A percentile compares a stretch with the other conserved stretches of the same genome.
These are phyloP conservation scores for Eucalyptus erythrocorys DNA, from an alignment of 345 rosid genomes.

Conservation along the genomic window DNA sequence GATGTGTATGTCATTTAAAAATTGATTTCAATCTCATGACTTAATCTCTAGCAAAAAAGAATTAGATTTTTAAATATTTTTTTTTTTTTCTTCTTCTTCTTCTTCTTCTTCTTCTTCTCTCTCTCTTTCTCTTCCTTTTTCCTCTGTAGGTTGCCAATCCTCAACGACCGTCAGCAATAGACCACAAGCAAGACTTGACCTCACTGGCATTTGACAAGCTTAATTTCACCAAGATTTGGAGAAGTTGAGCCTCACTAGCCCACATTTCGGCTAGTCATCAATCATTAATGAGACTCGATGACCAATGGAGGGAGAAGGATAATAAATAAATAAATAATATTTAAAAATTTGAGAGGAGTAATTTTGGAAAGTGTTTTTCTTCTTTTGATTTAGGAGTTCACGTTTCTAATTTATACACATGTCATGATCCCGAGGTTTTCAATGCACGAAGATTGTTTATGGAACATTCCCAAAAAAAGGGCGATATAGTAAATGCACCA, in stretches of 20 bases:
- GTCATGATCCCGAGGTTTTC: not conserved
- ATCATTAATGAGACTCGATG: too few species aligned
- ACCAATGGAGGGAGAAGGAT: not conserved
- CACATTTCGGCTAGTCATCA: not conserved
- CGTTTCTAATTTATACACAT: not conserved
- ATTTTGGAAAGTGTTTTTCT: not conserved
- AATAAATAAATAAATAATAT: too few species aligned
- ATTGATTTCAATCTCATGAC: too few species aligned
- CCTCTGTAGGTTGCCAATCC: too few species aligned
- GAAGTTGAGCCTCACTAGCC: not conserved
- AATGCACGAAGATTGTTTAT: rapidly evolving
- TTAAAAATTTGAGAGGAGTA: not conserved
- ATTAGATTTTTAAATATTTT: too few species aligned
- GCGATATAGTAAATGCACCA: not conserved
- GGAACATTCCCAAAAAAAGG: too few species aligned
- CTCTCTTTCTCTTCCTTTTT: too few species aligned
- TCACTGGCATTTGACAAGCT: rapidly evolving
- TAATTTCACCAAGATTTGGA: not conserved
- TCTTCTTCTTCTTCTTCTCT: too few species aligned
- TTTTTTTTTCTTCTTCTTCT: too few species aligned
- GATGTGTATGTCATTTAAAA: too few species aligned
- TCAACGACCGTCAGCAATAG: rapidly evolving
- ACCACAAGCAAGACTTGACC: not conserved
- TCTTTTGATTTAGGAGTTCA: not conserved
- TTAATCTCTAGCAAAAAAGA: too few species aligned